Percentiles rank a stretch among this genome's conserved stretches.
Evolutionary conservation across 768 basidiomycete genomes (phyloP).

Genomic region (Trichaptum fuscoviolaceum): DNA sequence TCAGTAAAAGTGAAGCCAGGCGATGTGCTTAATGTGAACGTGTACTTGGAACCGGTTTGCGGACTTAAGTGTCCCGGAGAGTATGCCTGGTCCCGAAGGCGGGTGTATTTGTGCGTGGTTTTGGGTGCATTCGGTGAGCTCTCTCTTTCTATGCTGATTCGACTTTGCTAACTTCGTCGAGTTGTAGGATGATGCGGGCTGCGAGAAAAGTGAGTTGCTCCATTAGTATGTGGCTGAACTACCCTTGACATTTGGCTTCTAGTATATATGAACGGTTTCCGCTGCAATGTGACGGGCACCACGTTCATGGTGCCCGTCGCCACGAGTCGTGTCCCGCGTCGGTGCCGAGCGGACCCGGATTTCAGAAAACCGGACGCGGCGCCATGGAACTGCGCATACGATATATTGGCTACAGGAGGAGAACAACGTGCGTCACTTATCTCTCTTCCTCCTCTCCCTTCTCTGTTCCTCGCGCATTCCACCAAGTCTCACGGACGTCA

Average conservation of each 20-base stretch:
- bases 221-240: not conserved
- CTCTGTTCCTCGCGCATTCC: no score
- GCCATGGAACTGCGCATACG: slow-evolving; percentile 77
- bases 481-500: not conserved
- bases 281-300: slow-evolving; percentile 53
- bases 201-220: slow-evolving; percentile 58
- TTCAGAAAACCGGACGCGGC: slow-evolving; percentile 41
- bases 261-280: slow-evolving; percentile 77
- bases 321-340: slow-evolving; percentile 50
- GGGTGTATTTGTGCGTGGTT: slow-evolving; percentile 69
- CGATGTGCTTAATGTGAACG: slow-evolving; percentile 70
- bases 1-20: slow-evolving; percentile 49
- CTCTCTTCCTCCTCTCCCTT: slow-evolving; percentile 24
- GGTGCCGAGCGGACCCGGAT: slow-evolving; percentile 55
- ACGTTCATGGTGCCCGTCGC: slow-evolving; percentile 50
- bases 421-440: slow-evolving; percentile 51
- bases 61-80: slow-evolving; percentile 59
- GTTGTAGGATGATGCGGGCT: slow-evolving; percentile 42
- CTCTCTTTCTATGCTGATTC: slow-evolving; percentile 6
- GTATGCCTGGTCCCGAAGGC: slow-evolving; percentile 59
- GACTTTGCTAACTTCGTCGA: slow-evolving; percentile 4
- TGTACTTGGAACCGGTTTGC: slow-evolving; percentile 74
- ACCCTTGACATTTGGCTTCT: not conserved
- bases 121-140: slow-evolving; percentile 59
- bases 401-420: slow-evolving; percentile 70